Base-by-base conservation (phyloP, 2,329 filamentous ascomycete genomes). In the Aciculosporium take region DNA sequence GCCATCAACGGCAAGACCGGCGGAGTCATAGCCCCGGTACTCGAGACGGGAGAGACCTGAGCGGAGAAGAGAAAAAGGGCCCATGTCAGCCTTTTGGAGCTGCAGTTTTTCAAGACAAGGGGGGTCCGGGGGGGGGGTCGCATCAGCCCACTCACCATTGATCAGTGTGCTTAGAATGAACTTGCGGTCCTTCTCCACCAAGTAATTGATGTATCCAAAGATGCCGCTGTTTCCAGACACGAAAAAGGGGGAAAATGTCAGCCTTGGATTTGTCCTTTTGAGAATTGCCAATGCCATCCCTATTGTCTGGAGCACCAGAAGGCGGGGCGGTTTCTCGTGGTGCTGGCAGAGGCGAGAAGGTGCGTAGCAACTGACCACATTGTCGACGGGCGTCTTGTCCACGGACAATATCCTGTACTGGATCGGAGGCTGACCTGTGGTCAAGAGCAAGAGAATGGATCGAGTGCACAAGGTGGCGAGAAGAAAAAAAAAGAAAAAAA, bases 181-280 rank as follows among this genome's bases (percentile, higher is more conserved):
- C 68, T 85, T 88, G 64, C 91, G 79, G 71, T 96, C 89, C 77
- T 94, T 95, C 76, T 96, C 91, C 63, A 96, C 87, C 63, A 96
- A 72, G 69, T 96, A 96, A 73, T 96, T 96, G 72, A 96, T 85
- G 75, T 96, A 96, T 57, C 89, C 89, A 71, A 96, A 93, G 67
- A 91, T 93, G 65, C 85, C 85, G 80, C 84, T 89, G 50, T 46
- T 45, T 12, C 6, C n/a, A n/a, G n/a, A n/a, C n/a, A n/a, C n/a
- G n/a, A n/a, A n/a, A n/a, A n/a, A n/a, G n/a, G n/a, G n/a, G n/a
- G n/a, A n/a, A n/a, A n/a, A n/a, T n/a, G n/a, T n/a, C n/a, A n/a
- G n/a, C n/a, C n/a, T n/a, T n/a, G n/a, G 15, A 32, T 21, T 12
- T 12, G 17, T 28, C 10, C 21, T 31, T n/a, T n/a, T 17, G 13